Base-by-base conservation (phyloP, 441 rosid genomes). In the Populus hybrid region DNA sequence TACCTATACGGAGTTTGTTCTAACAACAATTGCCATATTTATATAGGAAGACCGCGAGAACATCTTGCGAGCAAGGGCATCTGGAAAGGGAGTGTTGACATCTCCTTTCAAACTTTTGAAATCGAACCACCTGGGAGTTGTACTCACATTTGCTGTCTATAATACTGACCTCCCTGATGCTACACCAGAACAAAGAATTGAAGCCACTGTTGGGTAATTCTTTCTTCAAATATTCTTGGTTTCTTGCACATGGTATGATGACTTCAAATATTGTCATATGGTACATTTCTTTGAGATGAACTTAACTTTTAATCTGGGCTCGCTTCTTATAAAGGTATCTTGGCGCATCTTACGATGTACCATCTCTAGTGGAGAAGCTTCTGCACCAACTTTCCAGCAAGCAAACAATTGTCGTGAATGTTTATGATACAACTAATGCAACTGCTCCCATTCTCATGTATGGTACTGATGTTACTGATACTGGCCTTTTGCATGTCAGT, bases 321-420 rank as follows among this genome's bases (percentile, higher is more conserved):
- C 50, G 35, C 72, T 69, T 78, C 26, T 80, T 26, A 40, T 76
- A 59, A 77, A 96, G 99, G 85, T 96, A 96, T 84, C 87, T 94
- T 14, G 99, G 99, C 38, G 98, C 98, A 73, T 90, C 98, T 75
- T 96, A 94, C 85, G 99, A 96, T 86, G 90, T 96, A 69, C 97
- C 95, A 67, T 96, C 97, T n/a, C 85, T 96, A 75, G 99, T 96
- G 84, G 95, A 96, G 87, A 94, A 93, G 86, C 97, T 94, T 77
- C 90, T 96, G 82, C 97, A 90, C 76, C 99, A 96, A 83, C 97
- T 96, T 79, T 97, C 98, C 63, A 90, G 99, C 90, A 93, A 93
- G 83, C 93, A 91, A 84, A 91, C 90, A 0, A 93, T 96, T 83
- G 92, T 90, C 67, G 99, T 94, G 82, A 89, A 94, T 81, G 99